Base-by-base conservation (phyloP, 257 asterid genomes). In the Scutellaria baicalensis region DNA sequence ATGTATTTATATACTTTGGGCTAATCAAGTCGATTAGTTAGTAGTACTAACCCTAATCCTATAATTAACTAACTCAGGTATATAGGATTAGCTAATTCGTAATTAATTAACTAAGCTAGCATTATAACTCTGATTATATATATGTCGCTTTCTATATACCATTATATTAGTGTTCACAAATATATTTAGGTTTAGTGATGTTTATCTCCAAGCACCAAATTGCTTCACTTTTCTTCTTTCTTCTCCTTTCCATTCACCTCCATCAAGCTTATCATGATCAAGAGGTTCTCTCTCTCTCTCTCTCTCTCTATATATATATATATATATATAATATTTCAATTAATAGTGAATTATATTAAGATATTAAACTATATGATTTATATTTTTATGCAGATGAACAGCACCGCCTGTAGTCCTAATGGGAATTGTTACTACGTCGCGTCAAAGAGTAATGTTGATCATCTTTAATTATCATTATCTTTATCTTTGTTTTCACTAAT, bases 211-310 rank as follows among this genome's bases (percentile, higher is more conserved):
- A 55, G 3, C 57, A 13, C 33, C 54, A 18, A 16, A 39, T 71
- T 49, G 4, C 76, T 51, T 52, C 51, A 14, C 69, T 60, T 71
- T 60, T 38, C 36, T 21, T 71, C 3, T 49, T 55, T 13, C 56
- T 71, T 60, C 63, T 71, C 43, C 47, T 71, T 17, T 9, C 38
- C 21, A 62, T 33, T 60, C 62, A 18, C 68, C 50, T 59, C n/a
- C 69, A 38, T 1, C 35, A 59, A 40, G 69, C 76, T 60, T 36
- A 48, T 60, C 16, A 48, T 60, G 16, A 60, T 23, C 63, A 71
- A 36, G 45, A 60, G 69, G 76, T 71, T 60, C 36, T 50, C 6
- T 17, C 6, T 50, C 8, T 48, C 21, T n/a, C 17, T 48, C 9
- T 4, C 10, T 6, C 9, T 9, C 33, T 27, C 27, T 8, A 2